phyloP scores from a whole-genome alignment of 1,139 yeast genomes.

The Hyphopichia fennica region DNA sequence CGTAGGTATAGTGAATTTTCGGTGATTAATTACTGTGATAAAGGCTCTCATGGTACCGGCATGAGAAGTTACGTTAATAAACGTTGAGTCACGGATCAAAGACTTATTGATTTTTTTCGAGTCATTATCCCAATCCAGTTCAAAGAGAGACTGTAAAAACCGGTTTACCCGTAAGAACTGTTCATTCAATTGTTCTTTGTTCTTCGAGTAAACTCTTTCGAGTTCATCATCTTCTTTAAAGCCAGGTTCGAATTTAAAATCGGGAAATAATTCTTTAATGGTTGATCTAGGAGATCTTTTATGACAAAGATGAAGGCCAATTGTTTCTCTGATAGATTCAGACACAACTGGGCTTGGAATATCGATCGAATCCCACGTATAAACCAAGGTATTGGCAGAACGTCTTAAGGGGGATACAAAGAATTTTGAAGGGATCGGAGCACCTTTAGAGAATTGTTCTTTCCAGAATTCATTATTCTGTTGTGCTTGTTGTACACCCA shows the following conservation, averaged over 20 bases:
- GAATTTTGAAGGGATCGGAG: constrained; percentile 54
- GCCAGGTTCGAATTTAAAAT: constrained; percentile 43
- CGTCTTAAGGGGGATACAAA: constrained; percentile 68
- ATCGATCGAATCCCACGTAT: constrained; percentile 57
- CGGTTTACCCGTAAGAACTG: constrained; percentile 50
- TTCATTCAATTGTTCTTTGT: constrained; percentile 33
- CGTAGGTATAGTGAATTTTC: constrained; percentile 56
- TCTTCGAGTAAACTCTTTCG: constrained; percentile 39
- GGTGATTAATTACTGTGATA: constrained; percentile 56
- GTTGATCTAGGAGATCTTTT: constrained; percentile 44
- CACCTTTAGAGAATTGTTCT: constrained; percentile 43
- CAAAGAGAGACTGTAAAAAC: constrained; percentile 54
- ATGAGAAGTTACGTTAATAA: constrained; percentile 58
- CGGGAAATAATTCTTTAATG: constrained; percentile 21
- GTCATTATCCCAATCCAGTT: constrained; percentile 24
- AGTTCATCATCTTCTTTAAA: constrained; percentile 51
- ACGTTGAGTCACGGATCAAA: constrained; percentile 21
- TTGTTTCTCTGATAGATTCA: constrained; percentile 65
- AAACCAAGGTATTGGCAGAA: constrained; percentile 55
- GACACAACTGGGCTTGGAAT: constrained; percentile 37
- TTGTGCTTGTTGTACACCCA: constrained; percentile 49
- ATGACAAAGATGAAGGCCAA: constrained; percentile 71
- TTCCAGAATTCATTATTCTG: constrained; percentile 48
- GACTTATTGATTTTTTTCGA: constrained; percentile 12
- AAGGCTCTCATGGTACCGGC: constrained; percentile 65